Base-by-base conservation (phyloP, 208 protist species). In the Crithidia acanthocephali region DNA sequence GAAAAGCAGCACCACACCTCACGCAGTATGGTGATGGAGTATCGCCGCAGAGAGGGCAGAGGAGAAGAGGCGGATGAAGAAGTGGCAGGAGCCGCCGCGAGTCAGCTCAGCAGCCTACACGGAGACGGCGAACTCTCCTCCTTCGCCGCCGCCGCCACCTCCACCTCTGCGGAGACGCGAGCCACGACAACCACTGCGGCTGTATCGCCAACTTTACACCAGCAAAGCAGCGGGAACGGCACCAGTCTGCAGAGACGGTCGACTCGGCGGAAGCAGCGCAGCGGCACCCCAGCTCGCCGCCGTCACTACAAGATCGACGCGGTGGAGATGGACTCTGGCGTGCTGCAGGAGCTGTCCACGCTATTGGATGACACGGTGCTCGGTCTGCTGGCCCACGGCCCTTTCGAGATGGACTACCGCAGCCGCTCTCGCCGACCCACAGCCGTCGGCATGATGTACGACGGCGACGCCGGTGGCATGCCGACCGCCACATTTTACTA, bases 291-390 rank as follows among this genome's bases (percentile, higher is more conserved):
- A 16, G 52, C 67, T 13, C 66, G 59, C 13, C 74, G 67, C 4
- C 45, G 22, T 0, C 15, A n/a, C 20, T 74, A n/a, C 50, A 25
- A 60, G 18, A 68, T 80, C 9, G 74, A 80, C 37, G 55, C 45
- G 4, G 13, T 72, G 4, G 65, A 69, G 51, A 16, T 55, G 37
- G 42, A 80, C 35, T 64, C 59, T 13, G 58, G 42, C 3, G 2
- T 37, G 16, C 15, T 28, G 27, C 18, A 42, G 0, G 74, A 68
- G 52, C 55, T 69, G 6, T n/a, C 74, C 22, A 37, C 22, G 3
- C 2, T 51, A 7, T 58, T 20, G 15, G 74, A 80, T 10, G 74
- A 80, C 57, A 1, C 59, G 10, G 28, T 47, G 15, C 52, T 80
- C 11, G 74, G 67, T 10, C 42, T 10, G 0, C 15, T 63, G 18